phyloP scores from a whole-genome alignment of 2,329 filamentous ascomycete species.

The Fusarium fracticaudum region DNA sequence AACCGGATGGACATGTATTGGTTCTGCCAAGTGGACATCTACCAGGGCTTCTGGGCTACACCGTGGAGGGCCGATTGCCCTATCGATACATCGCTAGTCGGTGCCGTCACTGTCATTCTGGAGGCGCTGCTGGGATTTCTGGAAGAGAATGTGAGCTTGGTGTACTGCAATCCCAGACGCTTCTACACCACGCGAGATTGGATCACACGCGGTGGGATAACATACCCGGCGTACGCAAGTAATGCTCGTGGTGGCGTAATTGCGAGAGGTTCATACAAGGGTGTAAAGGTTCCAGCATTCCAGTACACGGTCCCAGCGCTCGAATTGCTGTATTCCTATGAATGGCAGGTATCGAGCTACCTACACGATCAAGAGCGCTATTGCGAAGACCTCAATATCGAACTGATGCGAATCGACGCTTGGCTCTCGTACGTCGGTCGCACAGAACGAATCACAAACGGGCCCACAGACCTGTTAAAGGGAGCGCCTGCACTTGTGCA shows the following conservation, averaged over 20 bases:
- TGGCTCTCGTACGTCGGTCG: not conserved
- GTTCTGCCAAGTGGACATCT: not conserved
- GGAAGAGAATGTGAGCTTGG: not conserved
- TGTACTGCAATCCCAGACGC: fast-evolving
- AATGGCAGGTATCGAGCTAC: not conserved
- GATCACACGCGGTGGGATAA: not conserved
- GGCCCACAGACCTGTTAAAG: fast-evolving
- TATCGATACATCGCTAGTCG: not conserved
- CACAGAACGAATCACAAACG: not conserved
- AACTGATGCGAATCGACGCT: not conserved
- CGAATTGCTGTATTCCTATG: not conserved
- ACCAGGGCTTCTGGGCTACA: not conserved
- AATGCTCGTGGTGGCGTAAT: not conserved
- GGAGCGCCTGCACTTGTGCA: not conserved
- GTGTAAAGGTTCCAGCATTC: not conserved
- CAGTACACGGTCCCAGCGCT: not conserved
- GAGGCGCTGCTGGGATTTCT: not conserved
- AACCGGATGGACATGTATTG: not conserved
- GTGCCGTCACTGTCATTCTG: not conserved
- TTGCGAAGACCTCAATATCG: not conserved
- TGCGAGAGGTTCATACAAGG: not conserved
- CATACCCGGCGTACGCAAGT: not conserved
- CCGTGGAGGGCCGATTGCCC: not conserved
- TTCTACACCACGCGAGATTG: not conserved
- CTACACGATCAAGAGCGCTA: not conserved